phyloP scores from a whole-genome alignment of 2,329 filamentous ascomycete species.

The Coniochaeta sp. region DNA sequence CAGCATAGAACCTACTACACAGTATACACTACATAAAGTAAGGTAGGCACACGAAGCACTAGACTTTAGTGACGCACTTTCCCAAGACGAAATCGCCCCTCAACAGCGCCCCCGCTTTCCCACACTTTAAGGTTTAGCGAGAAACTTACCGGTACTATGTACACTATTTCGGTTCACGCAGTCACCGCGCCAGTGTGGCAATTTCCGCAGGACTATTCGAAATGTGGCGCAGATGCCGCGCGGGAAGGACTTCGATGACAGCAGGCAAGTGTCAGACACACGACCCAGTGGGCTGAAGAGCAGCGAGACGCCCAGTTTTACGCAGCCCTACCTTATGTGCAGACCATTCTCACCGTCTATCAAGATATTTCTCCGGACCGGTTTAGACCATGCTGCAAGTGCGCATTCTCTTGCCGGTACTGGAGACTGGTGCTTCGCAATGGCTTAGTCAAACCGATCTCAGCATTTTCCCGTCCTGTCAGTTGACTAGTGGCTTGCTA shows the following conservation, averaged over 20 bases:
- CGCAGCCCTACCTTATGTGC: neutral
- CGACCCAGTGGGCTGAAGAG: neutral
- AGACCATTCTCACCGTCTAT: neutral
- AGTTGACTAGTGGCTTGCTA: neutral
- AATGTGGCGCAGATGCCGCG: neutral
- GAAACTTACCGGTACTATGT: too few species aligned
- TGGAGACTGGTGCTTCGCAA: neutral
- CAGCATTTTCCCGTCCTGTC: neutral
- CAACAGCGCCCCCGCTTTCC: too few species aligned
- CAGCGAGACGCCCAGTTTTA: neutral
- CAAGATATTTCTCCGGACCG: neutral
- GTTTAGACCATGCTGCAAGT: neutral
- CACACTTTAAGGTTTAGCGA: too few species aligned
- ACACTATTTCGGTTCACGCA: too few species aligned
- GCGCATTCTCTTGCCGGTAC: neutral
- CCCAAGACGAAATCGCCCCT: too few species aligned
- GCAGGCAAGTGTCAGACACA: neutral
- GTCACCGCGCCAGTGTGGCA: too few species aligned
- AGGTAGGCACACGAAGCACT: too few species aligned
- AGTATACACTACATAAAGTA: too few species aligned
- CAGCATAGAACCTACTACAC: too few species aligned
- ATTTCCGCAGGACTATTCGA: too few species aligned
- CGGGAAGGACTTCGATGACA: neutral
- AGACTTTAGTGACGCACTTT: too few species aligned
- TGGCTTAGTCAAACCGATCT: neutral